Evolutionary conservation across 805 yeast genomes (phyloP), one percentile per base, ranked within the genome.

Genomic region (Starmerella stigmatis): DNA sequence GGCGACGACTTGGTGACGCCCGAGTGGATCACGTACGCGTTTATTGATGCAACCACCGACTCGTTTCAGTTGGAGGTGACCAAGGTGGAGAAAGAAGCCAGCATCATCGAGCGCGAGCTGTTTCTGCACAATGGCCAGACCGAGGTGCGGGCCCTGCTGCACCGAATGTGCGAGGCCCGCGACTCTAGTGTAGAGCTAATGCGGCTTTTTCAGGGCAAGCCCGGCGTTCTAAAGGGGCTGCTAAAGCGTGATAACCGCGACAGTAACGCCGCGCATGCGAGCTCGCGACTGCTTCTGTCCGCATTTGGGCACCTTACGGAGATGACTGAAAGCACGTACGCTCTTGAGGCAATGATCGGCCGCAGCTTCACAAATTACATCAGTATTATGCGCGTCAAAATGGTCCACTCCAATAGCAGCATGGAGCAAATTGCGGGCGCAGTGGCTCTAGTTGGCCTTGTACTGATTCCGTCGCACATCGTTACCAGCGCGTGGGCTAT

Each of bases 401-500:
- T 43, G 41, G 46, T 43, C 8, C 46, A 43, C 41, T 43, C 41
- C 10, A 43, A 43, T 31, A 35, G 30, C 17, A 36, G 23, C 19
- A 43, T 43, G 46, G 46, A 43, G 36, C 41, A 36, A 15, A 31
- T 43, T 16, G 41, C 35, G 5, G 46, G 41, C 12, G 29, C 35
- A 2, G 46, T 36, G 13, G 41, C 41, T 5, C 25, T 43, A 13
- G 16, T 36, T 19, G 41, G 46, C 6, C 35, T 43, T 3, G 36
- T 38, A 3, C 22, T 43, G 30, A 27, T 43, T 11, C 46, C 46
- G 16, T 43, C 46, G 22, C 46, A 43, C 17, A 8, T 43, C 7
- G 17, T 43, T 22, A 35, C 46, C 17, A 43, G 46, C 25, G 41
- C 41, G 3, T 43, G 46, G 46, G 46, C 46, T 11, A 43, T 43